Evolutionary conservation across 768 basidiomycete species (phyloP).

Genomic region (Lentinula detonsa): DNA sequence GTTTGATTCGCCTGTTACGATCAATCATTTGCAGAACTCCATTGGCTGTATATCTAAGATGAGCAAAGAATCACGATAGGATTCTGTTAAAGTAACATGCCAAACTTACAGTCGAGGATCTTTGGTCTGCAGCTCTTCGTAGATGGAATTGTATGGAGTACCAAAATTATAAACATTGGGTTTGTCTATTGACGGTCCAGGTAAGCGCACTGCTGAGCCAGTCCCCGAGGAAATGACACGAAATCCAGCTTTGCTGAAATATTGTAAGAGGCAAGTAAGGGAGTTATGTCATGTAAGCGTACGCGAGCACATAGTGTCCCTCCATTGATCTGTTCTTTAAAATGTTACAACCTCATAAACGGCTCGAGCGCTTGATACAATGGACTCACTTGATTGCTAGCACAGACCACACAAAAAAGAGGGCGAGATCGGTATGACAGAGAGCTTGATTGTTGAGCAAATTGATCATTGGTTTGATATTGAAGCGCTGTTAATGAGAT

Average conservation of each 20-base stretch:
- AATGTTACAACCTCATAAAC: slow-evolving; percentile 9
- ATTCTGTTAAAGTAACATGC: neutral
- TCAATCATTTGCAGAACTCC: slow-evolving; percentile 95
- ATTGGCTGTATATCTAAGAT: slow-evolving; percentile 80
- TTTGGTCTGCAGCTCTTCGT: slow-evolving; percentile 80
- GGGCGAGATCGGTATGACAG: slow-evolving; percentile 59
- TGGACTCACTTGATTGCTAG: slow-evolving; percentile 87
- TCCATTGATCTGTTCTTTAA: slow-evolving; percentile 96
- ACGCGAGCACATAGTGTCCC: slow-evolving; percentile 88
- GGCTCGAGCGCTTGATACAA: neutral
- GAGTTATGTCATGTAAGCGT: slow-evolving; percentile 21
- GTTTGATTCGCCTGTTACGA: slow-evolving; percentile 86
- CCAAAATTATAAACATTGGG: slow-evolving; percentile 97
- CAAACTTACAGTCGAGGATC: slow-evolving; percentile 73
- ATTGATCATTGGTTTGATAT: neutral
- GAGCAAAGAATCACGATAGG: slow-evolving; percentile 7
- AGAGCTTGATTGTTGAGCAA: slow-evolving; percentile 3
- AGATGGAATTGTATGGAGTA: slow-evolving; percentile 94
- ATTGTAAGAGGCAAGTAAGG: neutral
- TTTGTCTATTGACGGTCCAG: slow-evolving; percentile 94
- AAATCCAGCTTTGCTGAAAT: slow-evolving; percentile 76
- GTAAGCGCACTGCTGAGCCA: slow-evolving; percentile 93
- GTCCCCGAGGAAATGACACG: slow-evolving; percentile 93
- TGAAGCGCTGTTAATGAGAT: neutral
- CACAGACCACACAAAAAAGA: slow-evolving; percentile 96